Percentiles rank a stretch among this genome's conserved stretches.
Evolutionary conservation across 805 yeast species (phyloP).

Genomic region (Candida stauntonica): DNA sequence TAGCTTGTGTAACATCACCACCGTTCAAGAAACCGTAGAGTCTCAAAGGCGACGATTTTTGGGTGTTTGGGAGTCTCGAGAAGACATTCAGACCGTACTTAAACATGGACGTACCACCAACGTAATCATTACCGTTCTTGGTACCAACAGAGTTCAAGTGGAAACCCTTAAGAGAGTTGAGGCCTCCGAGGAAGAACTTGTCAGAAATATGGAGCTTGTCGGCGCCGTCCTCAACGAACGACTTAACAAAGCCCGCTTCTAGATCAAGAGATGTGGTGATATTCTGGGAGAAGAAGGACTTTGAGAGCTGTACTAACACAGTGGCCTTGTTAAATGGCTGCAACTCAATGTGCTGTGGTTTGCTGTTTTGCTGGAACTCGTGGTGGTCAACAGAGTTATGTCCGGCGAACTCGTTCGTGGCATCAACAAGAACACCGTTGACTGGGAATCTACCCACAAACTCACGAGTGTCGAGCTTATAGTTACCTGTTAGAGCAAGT

Average conservation of each 20-base stretch:
- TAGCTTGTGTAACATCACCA: too few species aligned
- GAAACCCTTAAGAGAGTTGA: slow-evolving; percentile 58
- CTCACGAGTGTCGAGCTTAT: slow-evolving; percentile 40
- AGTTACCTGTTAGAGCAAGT: slow-evolving; percentile 40
- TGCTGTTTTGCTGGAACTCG: slow-evolving; percentile 16
- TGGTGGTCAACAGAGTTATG: slow-evolving; percentile 26
- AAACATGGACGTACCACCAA: slow-evolving; percentile 55
- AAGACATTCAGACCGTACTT: slow-evolving; percentile 48
- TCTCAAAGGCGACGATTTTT: slow-evolving; percentile 44
- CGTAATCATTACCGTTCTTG: slow-evolving; percentile 39
- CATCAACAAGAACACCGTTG: slow-evolving; percentile 37
- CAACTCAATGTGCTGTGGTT: slow-evolving; percentile 27
- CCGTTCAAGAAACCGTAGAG: slow-evolving; percentile 57
- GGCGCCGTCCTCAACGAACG: slow-evolving; percentile 26
- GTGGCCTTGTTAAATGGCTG: slow-evolving; percentile 22
- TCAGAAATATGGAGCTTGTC: slow-evolving; percentile 56
- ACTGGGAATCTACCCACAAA: slow-evolving; percentile 40
- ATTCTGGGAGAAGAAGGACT: slow-evolving; percentile 39
- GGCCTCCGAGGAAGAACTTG: slow-evolving; percentile 70
- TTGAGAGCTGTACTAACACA: slow-evolving; percentile 24
- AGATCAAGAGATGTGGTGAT: slow-evolving; percentile 45
- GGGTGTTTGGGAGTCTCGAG: slow-evolving; percentile 48
- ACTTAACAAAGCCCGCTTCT: slow-evolving; percentile 46
- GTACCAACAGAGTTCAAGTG: slow-evolving; percentile 54
- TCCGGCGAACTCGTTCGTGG: slow-evolving; percentile 41